phyloP scores from a whole-genome alignment of 768 basidiomycete genomes.

The Russula earlei region DNA sequence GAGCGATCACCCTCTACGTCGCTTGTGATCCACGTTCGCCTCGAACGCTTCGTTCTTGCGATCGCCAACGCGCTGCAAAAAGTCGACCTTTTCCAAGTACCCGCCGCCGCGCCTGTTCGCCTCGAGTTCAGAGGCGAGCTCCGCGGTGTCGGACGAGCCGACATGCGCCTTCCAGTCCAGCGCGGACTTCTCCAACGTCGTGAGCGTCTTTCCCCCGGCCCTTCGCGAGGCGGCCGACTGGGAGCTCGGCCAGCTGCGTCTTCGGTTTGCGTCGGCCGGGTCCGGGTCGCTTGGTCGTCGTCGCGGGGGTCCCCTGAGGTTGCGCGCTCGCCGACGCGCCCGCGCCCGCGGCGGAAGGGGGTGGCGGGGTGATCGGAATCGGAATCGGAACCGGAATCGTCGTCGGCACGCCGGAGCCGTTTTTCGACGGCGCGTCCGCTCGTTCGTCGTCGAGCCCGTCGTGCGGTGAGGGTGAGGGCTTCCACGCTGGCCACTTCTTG shows the following conservation, averaged over 20 bases:
- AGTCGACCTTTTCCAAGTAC: conserved; percentile 80
- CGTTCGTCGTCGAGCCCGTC: conserved; percentile 12
- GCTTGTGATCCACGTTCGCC: conserved; percentile 44
- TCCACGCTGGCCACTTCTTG: conserved; percentile 60
- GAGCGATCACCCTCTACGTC: conserved; percentile 26
- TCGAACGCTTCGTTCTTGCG: conserved; percentile 60
- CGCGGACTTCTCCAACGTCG: conserved; percentile 77
- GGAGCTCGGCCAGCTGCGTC: conserved; percentile 44
- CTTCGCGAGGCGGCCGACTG: conserved; percentile 35
- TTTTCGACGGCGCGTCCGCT: conserved; percentile 6
- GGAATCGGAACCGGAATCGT: no score
- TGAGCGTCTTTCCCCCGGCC: conserved; percentile 56
- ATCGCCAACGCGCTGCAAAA: conserved; percentile 65
- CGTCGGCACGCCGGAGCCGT: background rate
- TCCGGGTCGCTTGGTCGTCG: conserved; percentile 38
- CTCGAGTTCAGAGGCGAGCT: conserved; percentile 61
- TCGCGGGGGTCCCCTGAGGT: no score
- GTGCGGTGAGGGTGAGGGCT: conserved; percentile 20
- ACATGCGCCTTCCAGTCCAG: conserved; percentile 80
- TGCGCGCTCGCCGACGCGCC: no score
- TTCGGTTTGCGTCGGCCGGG: conserved; percentile 63
- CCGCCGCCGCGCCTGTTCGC: conserved; percentile 66
- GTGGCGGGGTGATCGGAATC: no score
- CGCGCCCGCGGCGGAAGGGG: no score
- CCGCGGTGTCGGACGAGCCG: conserved; percentile 16